Percentiles rank a stretch among this genome's conserved stretches.
phyloP scores from a whole-genome alignment of 2,329 filamentous ascomycete genomes.

The Botrytis sinoallii region DNA sequence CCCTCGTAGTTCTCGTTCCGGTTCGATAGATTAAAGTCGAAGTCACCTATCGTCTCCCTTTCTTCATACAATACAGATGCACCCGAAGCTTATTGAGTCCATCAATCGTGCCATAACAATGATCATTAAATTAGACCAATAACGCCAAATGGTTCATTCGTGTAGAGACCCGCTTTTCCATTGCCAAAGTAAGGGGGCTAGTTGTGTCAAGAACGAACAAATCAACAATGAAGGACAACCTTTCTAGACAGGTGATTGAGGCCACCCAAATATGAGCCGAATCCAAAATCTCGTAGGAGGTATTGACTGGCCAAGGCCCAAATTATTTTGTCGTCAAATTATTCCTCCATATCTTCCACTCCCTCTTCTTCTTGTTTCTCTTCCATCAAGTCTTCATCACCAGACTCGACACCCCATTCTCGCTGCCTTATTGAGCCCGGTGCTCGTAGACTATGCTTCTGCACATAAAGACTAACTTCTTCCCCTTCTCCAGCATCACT shows the following conservation, averaged over 20 bases:
- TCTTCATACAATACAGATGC: background rate
- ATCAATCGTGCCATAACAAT: background rate
- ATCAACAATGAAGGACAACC: background rate
- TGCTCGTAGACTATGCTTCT: background rate
- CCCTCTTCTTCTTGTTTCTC: background rate
- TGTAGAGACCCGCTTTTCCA: background rate
- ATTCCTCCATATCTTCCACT: background rate
- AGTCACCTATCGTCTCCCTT: background rate
- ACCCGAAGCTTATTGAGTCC: background rate
- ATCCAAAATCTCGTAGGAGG: background rate
- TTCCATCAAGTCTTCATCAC: background rate
- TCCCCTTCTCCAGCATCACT: constrained; percentile 5
- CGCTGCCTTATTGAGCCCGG: background rate
- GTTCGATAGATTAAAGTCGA: background rate
- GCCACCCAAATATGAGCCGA: background rate
- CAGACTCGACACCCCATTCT: background rate
- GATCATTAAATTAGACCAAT: background rate
- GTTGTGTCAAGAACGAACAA: background rate
- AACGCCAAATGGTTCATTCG: background rate
- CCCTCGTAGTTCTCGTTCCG: background rate
- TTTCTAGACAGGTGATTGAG: background rate
- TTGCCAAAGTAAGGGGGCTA: background rate
- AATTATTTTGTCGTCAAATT: background rate
- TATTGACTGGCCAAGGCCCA: background rate
- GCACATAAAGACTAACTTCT: background rate